phyloP scores from a whole-genome alignment of 192 early-diverging fungal species.

The Linnemannia elongata region DNA sequence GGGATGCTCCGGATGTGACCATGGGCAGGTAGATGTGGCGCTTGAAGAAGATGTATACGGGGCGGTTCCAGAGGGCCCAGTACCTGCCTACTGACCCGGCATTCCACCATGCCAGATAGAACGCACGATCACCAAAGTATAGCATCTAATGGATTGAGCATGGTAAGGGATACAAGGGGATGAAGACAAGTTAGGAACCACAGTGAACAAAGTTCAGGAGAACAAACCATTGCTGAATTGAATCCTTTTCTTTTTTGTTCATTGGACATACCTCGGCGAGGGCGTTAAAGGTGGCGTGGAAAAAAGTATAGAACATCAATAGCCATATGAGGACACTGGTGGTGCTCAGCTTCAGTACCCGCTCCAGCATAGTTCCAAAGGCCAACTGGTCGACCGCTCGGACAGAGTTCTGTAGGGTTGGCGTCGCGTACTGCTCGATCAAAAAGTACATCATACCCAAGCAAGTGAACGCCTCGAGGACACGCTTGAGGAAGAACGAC shows the following conservation, averaged over 20 bases:
- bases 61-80: conserved; percentile 93
- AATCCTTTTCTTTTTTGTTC: neutral
- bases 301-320: conserved; percentile 88
- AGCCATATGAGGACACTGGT: conserved; percentile 87
- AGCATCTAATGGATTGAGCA: conserved; percentile 60
- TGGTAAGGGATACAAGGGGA: neutral
- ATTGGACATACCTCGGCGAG: conserved; percentile 71
- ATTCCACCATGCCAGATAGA: conserved; percentile 96
- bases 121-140: conserved; percentile 89
- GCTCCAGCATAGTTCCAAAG: conserved; percentile 78
- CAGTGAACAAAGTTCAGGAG: neutral
- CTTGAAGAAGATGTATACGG: conserved; percentile 90
- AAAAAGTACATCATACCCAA: conserved; percentile 84
- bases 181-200: neutral
- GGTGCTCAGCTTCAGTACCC: conserved; percentile 85
- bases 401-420: conserved; percentile 83
- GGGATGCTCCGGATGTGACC: conserved; percentile 72
- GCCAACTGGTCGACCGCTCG: conserved; percentile 78
- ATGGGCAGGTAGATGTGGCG: conserved; percentile 91
- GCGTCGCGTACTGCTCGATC: conserved; percentile 83
- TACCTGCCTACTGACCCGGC: conserved; percentile 81
- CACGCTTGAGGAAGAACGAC: conserved; percentile 83
- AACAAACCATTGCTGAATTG: neutral
- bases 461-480: conserved; percentile 74
- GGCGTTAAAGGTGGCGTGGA: conserved; percentile 85